Evolutionary conservation across 2,329 filamentous ascomycete genomes (phyloP), one percentile per base, ranked within the genome.

Genomic region (Beauveria varroae): DNA sequence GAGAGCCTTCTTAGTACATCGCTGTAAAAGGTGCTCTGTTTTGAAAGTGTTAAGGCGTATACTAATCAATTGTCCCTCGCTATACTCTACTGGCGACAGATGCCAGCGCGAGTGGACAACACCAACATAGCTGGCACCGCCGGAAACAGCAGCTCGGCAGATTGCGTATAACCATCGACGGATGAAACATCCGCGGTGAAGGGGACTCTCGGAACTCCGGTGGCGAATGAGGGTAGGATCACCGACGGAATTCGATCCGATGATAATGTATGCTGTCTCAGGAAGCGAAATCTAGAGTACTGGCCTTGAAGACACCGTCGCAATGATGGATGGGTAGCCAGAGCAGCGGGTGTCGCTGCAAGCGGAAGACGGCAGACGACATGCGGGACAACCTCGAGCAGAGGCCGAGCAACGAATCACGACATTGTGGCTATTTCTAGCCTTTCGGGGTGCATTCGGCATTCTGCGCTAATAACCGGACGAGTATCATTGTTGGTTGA

Each of bases 81-180:
- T 16, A 12, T 37, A 37, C 34, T 16, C 5, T 37, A 16, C 34
- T 37, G 34, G 34, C 6, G 34, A 37, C 12, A 14, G 34, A 37
- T 16, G 34, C 12, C 34, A 37, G 34, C 34, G 34, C 5, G 12
- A 37, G 34, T 37, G 34, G 34, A 37, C 34, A 37, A 37, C 14
- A 37, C 41, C n/a, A 20, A 46, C 14, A 12, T 6, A 28, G 43
- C 51, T 47, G 28, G 56, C 30, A 34, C 12, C n/a, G 26, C 54
- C 56, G 46, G 18, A 58, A 58, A 58, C 56, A 58, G 46, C 46
- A 28, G 55, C 51, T 30, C 10, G 37, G 55, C 44, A 49, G 22
- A 57, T 49, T 37, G 43, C 30, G 44, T 16, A 49, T 9, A 30
- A 22, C 43, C 54, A 8, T 30, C 2, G 9, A 34, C 30, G 51